Conservation (phyloP, 2,329 filamentous ascomycete species). For the Aspergillus glaucus region DNA sequence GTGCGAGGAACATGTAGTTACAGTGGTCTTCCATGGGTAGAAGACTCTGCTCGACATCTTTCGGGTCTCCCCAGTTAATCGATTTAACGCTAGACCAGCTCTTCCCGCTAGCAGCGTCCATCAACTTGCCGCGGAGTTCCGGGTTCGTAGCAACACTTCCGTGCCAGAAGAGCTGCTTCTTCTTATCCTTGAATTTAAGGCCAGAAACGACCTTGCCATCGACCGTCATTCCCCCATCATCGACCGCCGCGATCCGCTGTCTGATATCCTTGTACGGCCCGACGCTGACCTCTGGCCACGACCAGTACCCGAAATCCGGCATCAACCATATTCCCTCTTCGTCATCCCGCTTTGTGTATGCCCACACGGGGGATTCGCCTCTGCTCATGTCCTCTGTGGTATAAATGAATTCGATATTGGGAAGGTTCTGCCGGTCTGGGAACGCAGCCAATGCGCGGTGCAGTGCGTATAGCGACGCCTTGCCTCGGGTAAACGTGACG, state of each 20-base stretch:
- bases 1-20: constrained; percentile 48
- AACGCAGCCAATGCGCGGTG: constrained; percentile 43
- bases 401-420: constrained; percentile 47
- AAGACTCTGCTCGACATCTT: constrained; percentile 36
- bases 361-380: constrained; percentile 34
- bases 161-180: constrained; percentile 45
- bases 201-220: constrained; percentile 13
- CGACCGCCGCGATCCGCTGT: constrained; percentile 30
- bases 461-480: constrained; percentile 42
- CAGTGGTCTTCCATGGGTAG: constrained; percentile 50
- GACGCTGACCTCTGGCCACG: constrained; percentile 45
- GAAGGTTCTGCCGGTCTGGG: constrained; percentile 34
- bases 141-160: constrained; percentile 37
- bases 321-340: constrained; percentile 44
- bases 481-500: constrained; percentile 30
- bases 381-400: constrained; percentile 41
- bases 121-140: constrained; percentile 32
- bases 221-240: constrained; percentile 21
- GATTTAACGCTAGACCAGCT: constrained; percentile 43
- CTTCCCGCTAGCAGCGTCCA: constrained; percentile 33
- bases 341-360: constrained; percentile 36
- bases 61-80: constrained; percentile 37
- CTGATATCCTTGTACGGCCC: constrained; percentile 41
- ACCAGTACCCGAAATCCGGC: constrained; percentile 51
- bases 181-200: constrained; percentile 32